These are phyloP conservation scores for Skeletonema tropicum DNA, from an alignment of 108 stramenopile species.

Conservation along the genomic window DNA sequence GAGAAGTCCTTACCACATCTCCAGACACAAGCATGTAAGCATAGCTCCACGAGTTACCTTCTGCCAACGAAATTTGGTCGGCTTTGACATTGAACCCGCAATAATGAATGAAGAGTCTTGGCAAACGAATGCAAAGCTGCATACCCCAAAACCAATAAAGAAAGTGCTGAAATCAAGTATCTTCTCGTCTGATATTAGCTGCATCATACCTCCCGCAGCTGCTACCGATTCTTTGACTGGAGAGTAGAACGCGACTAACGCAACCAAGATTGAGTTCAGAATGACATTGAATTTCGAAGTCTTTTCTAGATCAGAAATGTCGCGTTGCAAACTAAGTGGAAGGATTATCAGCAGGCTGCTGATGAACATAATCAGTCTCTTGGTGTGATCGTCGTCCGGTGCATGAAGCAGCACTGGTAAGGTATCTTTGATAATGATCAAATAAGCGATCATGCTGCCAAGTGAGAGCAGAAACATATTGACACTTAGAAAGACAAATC, in stretches of 20 bases:
- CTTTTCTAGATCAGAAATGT: slow-evolving; percentile 49
- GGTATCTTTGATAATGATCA: slow-evolving; percentile 46
- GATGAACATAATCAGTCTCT: slow-evolving; percentile 33
- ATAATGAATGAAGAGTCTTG: slow-evolving; percentile 88
- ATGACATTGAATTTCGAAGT: slow-evolving; percentile 69
- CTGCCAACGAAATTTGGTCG: slow-evolving; percentile 77
- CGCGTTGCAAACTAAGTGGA: slow-evolving; percentile 51
- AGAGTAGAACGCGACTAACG: slow-evolving; percentile 47
- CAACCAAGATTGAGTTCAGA: slow-evolving; percentile 66
- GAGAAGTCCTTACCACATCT: slow-evolving; percentile 6
- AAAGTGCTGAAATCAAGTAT: slow-evolving; percentile 56
- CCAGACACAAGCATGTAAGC: slow-evolving; percentile 50
- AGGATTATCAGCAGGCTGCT: slow-evolving; percentile 36
- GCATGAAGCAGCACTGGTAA: slow-evolving; percentile 38
- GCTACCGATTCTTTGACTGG: slow-evolving; percentile 44
- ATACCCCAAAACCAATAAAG: slow-evolving; percentile 83
- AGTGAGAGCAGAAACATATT: slow-evolving; percentile 43
- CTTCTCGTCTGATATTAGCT: slow-evolving; percentile 30
- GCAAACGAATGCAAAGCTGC: slow-evolving; percentile 90
- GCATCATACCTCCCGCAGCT: slow-evolving; percentile 24
- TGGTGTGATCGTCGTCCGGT: slow-evolving; percentile 21
- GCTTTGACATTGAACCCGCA: slow-evolving; percentile 73
- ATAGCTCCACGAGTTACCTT: slow-evolving; percentile 60
- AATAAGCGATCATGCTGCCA: slow-evolving; percentile 48
- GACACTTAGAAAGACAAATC: slow-evolving; percentile 64